Evolutionary conservation across 2,329 filamentous ascomycete species (phyloP).

Genomic region (Thermochaetoides dissita): DNA sequence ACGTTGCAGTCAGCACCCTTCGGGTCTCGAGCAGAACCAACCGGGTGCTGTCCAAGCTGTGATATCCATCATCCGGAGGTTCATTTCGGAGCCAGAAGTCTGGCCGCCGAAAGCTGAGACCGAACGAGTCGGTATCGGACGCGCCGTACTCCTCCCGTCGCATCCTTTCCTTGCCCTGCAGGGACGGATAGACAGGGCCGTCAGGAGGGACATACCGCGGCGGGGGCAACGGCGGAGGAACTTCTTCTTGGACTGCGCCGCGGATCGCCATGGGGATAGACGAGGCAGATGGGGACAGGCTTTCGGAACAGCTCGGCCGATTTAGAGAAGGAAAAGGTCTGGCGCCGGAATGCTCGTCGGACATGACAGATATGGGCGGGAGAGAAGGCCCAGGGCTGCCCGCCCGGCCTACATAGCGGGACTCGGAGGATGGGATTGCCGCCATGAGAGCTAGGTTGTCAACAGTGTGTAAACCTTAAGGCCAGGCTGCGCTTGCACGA

Average conservation of each 20-base stretch:
- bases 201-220: constrained; percentile 25
- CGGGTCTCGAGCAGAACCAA: constrained; percentile 3
- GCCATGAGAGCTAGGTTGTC: constrained; percentile 10
- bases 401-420: no score
- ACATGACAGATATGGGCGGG: constrained; percentile 15
- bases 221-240: constrained; percentile 33
- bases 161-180: constrained; percentile 13
- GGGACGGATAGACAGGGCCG: constrained; percentile 20
- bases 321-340: constrained; percentile 10
- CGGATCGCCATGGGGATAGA: constrained; percentile 28
- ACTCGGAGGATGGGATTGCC: constrained; percentile 7
- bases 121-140: constrained; percentile 22
- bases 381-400: constrained; percentile 2
- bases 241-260: constrained; percentile 19
- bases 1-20: no score
- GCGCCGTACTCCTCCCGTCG: constrained; percentile 19
- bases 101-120: constrained; percentile 22
- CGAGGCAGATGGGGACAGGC: constrained; percentile 14
- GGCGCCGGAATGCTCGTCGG: constrained; percentile 7
- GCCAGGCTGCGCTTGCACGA: background rate
- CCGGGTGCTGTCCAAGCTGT: constrained; percentile 16
- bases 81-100: constrained; percentile 8
- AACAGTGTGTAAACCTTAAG: background rate
- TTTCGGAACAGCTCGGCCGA: constrained; percentile 3
- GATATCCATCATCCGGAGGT: constrained; percentile 16